phyloP scores from a whole-genome alignment of 1,284 basidiomycete genomes.

The Sporisorium sorghi region DNA sequence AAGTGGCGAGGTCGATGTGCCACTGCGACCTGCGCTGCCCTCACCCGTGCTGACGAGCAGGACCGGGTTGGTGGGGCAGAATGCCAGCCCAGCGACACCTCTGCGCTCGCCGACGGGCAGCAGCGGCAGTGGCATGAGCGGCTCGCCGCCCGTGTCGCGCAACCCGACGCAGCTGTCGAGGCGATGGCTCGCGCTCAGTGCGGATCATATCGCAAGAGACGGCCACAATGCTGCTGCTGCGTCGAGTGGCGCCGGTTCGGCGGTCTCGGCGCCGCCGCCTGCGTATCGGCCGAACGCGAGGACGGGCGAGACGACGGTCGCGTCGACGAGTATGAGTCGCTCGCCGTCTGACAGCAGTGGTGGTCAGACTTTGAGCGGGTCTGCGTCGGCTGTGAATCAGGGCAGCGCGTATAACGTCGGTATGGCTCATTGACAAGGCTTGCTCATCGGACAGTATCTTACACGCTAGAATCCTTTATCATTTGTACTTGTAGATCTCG shows the following conservation, averaged over 20 bases:
- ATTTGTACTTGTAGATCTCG: constrained; percentile 26
- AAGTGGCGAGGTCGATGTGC: constrained; percentile 14
- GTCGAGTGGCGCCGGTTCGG: background rate
- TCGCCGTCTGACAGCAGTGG: constrained; percentile 9
- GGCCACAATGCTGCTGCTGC: constrained; percentile 6
- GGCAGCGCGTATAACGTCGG: constrained; percentile 17
- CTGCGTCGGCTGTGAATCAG: background rate
- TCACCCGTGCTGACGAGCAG: constrained; percentile 31
- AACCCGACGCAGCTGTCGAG: constrained; percentile 47
- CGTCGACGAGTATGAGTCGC: constrained; percentile 29
- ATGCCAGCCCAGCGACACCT: constrained; percentile 7
- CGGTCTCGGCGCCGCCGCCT: constrained; percentile 33
- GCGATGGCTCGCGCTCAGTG: constrained; percentile 52
- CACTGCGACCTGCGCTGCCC: constrained; percentile 31
- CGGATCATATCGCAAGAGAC: constrained; percentile 27
- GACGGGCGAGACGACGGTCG: constrained; percentile 37
- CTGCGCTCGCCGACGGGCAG: constrained; percentile 9
- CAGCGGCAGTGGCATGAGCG: constrained; percentile 12
- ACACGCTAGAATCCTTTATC: too few species aligned
- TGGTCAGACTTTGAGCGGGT: background rate
- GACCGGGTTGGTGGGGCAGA: constrained; percentile 26
- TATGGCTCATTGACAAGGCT: constrained; percentile 23
- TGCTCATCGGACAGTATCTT: too few species aligned
- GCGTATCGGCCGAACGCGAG: constrained; percentile 43
- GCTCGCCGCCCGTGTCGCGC: constrained; percentile 21